A percentile compares a stretch with the other conserved stretches of the same genome.
Conservation (phyloP, 306 rosid genomes). For the Rosa rugosa region DNA sequence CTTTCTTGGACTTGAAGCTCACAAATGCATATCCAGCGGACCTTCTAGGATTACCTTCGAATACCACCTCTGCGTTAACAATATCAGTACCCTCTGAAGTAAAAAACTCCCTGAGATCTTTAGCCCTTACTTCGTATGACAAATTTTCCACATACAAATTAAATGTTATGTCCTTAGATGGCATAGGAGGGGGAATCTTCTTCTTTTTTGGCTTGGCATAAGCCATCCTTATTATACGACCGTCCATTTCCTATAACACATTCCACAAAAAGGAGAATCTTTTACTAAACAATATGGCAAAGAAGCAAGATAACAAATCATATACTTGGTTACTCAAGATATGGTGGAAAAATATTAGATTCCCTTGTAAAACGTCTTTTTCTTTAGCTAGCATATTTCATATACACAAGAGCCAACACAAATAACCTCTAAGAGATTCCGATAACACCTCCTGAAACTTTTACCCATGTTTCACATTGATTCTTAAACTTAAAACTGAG, state of each 20-base stretch:
- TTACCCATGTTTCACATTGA: not conserved
- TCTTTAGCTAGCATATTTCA: not conserved
- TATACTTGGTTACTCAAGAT: not conserved
- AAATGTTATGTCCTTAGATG: slow-evolving; percentile 57
- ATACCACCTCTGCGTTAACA: slow-evolving; percentile 66
- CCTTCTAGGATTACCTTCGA: slow-evolving; percentile 65
- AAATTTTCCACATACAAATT: slow-evolving; percentile 85
- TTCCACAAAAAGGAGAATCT: slow-evolving; percentile 10
- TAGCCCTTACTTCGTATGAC: slow-evolving; percentile 63
- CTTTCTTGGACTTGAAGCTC: slow-evolving; percentile 72
- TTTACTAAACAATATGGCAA: slow-evolving; percentile 1
- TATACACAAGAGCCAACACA: not conserved
- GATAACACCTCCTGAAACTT: not conserved
- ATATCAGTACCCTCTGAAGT: slow-evolving; percentile 51
- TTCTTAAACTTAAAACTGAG: slow-evolving; percentile 2
- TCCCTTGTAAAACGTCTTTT: not conserved
- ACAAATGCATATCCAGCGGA: slow-evolving; percentile 92
- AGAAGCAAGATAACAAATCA: slow-evolving; percentile 1
- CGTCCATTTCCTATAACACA: slow-evolving; percentile 65
- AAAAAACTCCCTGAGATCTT: slow-evolving; percentile 76
- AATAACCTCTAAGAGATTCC: not conserved
- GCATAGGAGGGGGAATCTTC: slow-evolving; percentile 48
- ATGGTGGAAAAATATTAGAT: not conserved
- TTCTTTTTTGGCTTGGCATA: slow-evolving; percentile 62
- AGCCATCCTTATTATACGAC: slow-evolving; percentile 55